Evolutionary conservation across 148 eudicot species (phyloP), one percentile per base, ranked within the genome.

Genomic region (Rhododendron williamsianum): DNA sequence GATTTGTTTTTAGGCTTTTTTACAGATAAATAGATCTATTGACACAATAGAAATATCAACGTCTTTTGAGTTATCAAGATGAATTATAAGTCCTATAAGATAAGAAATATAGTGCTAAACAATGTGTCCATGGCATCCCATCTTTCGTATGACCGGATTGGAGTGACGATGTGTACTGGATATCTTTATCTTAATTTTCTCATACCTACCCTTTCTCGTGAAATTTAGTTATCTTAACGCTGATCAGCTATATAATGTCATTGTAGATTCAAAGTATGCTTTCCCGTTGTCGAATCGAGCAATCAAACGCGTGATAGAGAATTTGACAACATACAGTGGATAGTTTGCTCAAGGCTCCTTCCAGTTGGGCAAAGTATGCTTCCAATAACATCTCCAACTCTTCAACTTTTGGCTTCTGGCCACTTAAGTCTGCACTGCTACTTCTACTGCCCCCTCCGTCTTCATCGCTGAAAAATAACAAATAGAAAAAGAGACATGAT

Each of bases 361-460:
- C 83, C 11, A 52, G 9, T 81, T 81, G 69, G 46, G 58, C 69
- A 35, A 81, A 81, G 45, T 81, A 81, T 2, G 83, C 83, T 81
- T 43, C 83, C 83, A 81, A 51, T 51, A 51, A 58, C 82, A 80
- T 80, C 33, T 80, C 82, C 82, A 80, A 27, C 82, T 80, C 82
- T 54, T 54, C 83, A 16, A 81, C 69, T 3, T 54, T 35, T 33
- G 83, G 83, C 16, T 81, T 81, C 83, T 54, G 69, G 4, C 83
- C 81, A 9, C 81, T 77, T 10, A 9, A 3, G 1, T 12, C 11
- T 81, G 67, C 83, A 35, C 23, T 54, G 69, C 69, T 81, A 18
- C 83, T 54, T 81, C 21, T 51, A 21, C 19, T 33, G 83, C 69
- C 30, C 45, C 67, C 60, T 52, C 30, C 38, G 3, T 81, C 83